Evolutionary conservation across 768 basidiomycete species (phyloP), one percentile per base, ranked within the genome.

Genomic region (Auricularia sp.): DNA sequence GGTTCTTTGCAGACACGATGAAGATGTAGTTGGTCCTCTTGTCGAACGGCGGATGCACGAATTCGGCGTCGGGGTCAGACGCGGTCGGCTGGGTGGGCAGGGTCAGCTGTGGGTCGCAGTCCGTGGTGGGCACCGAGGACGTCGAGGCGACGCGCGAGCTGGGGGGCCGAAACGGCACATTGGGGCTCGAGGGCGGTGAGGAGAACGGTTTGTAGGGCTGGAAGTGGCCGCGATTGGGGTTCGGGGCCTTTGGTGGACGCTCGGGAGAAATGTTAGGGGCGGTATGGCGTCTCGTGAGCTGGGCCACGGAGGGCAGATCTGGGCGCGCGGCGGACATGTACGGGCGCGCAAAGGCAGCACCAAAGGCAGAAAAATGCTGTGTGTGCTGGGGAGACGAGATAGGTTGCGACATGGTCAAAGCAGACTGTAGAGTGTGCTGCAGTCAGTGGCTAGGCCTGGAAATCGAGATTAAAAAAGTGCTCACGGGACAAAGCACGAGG

Each of bases 151-250:
- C 47, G 47, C 47, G 47, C 10, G 47, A 51, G 47, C 18, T 51
- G 18, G 47, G 21, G 6, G 47, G 47, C 8, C 56, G 56, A 6
- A 34, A 14, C 0, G 56, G 56, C 56, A 34, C 18, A 29, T 59
- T 14, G 23, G 29, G 56, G 34, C 34, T 59, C 7, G 23, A 35
- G 56, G 29, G 56, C 23, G 56, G 56, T 1, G 56, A 35, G 56
- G 34, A 59, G 47, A 14, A 59, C 6, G 56, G 12, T 6, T 6
- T 21, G 34, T 59, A 59, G 10, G 56, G 56, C 56, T 59, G 56
- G 34, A 59, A 59, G 56, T 59, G 56, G 56, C 56, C 56, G 12
- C 56, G 56, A 34, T 59, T 59, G 12, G 56, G 56, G 56, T 29
- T 59, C 34, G 56, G 56, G 14, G 56, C 23, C 56, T 35, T 29